A percentile compares a stretch with the other conserved stretches of the same genome.
Conservation (phyloP, 176 grass and related monocot species). For the Lolium rigidum region DNA sequence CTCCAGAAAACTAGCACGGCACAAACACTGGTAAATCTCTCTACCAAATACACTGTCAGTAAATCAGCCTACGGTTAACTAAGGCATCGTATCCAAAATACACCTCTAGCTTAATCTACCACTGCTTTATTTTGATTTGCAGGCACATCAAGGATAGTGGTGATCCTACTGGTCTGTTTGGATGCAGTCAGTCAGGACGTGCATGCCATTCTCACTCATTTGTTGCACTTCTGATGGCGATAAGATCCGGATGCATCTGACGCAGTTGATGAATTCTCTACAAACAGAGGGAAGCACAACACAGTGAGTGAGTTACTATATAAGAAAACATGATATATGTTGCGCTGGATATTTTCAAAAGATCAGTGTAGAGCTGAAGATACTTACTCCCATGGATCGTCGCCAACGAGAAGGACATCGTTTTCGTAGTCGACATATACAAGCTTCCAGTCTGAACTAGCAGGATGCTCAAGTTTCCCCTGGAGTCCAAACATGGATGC, state of each 20-base stretch:
- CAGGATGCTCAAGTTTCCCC: constrained; percentile 79
- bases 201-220: constrained; percentile 86
- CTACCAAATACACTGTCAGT: constrained; percentile 16
- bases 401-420: constrained; percentile 91
- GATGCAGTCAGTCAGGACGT: constrained; percentile 70
- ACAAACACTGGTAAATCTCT: constrained; percentile 9
- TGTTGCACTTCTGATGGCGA: constrained; percentile 90
- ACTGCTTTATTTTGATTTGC: constrained; percentile 18
- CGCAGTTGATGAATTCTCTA: constrained; percentile 95
- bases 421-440: constrained; percentile 99
- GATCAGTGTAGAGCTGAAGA: background rate
- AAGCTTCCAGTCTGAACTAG: constrained; percentile 88
- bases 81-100: constrained; percentile 26
- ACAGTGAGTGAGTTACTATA: constrained; percentile 2
- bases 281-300: background rate
- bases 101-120: background rate
- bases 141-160: background rate
- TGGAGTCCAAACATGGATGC: constrained; percentile 92
- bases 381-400: constrained; percentile 99
- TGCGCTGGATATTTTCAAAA: background rate
- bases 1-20: background rate
- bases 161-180: constrained; percentile 47
- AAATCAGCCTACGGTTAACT: constrained; percentile 8
- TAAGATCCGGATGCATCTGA: constrained; percentile 87
- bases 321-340: background rate